Evolutionary conservation across 2,329 filamentous ascomycete genomes (phyloP), one percentile per base, ranked within the genome.

Genomic region (Aspergillus hortae): DNA sequence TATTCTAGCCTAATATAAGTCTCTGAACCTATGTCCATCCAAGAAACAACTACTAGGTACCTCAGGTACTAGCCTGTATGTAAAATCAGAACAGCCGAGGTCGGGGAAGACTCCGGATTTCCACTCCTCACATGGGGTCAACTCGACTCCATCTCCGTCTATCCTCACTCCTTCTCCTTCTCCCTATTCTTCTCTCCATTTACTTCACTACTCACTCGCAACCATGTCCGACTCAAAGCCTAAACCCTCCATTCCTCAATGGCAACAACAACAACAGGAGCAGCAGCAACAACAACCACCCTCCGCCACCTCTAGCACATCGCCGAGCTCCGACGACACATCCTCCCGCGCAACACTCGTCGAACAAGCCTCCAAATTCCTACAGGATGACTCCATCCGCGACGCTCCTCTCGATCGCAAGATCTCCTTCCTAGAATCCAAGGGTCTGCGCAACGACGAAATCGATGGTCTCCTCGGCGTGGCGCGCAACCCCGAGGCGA

Each of bases 361-460:
- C 33, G 83, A 90, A 14, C 83, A 90, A 65, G 90, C 91, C 25
- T 79, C 81, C 41, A 82, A 78, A 48, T 96, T 96, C 65, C 80
- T 96, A 4, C 77, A 88, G 46, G 87, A 95, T 54, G 84, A 88
- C 6, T 77, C 80, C 17, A 88, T 96, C 52, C 83, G 81, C 53
- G 75, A 86, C 69, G 84, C 87, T 32, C 78, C 87, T 0, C 78
- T 79, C 42, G 86, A 89, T 51, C 86, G 84, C 70, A 95, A 95
- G 74, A 76, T 81, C 17, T 80, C 82, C 6, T 96, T 96, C 61
- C 74, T 96, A 1, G 80, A 85, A 63, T 83, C 82, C 46, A 96
- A 96, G 68, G 89, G 89, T 3, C 74, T 96, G 6, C 74, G 73
- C 3, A 74, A 80, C 4, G 77, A 80, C 30, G 84, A 92, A 55